Evolutionary conservation across 495 filamentous ascomycete genomes (phyloP), one percentile per base, ranked within the genome.

Genomic region (Letharia lupina): DNA sequence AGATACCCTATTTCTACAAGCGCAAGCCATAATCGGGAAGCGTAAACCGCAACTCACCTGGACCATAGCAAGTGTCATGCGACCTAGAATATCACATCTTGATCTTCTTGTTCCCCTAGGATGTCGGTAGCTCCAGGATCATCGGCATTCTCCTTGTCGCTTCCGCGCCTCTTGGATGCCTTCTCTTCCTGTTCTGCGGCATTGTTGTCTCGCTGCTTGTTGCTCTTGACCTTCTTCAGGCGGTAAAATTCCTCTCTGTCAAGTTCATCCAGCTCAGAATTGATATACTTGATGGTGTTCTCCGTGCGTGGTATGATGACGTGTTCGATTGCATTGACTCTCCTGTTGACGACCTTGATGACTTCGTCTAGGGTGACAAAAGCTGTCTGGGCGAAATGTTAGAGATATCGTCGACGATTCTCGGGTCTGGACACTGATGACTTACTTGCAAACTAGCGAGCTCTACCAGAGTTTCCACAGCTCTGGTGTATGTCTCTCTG

Each of bases 241-340:
- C 94, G 86, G 76, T 96, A 98, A 77, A 99, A 99, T 72, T 99
- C 94, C 76, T 99, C 94, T 79, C 94, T 83, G 80, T 99, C 94
- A 50, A 99, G 81, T 79, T 99, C 94, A 74, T 99, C 94, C 20
- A 99, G 87, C 74, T 99, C 94, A 13, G 92, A 96, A 79, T 96
- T 99, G 83, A 99, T 99, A 74, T 98, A 96, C 79, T 92, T 97
- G 81, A 99, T 99, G 61, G 94, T 99, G 70, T 98, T 99, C 74
- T 98, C 93, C 28, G 94, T 99, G 58, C 94, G 83, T 39, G 94
- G 94, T 69, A 99, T 98, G 70, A 99, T 98, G 64, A 99, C 95
- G 77, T 98, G 91, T 77, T 95, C 93, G 76, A 98, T 98, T 47
- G 93, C 93, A 77, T 97, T 98, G 23, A 98, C 93, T 90, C 94